Percentiles rank a stretch among this genome's conserved stretches.
Conservation (phyloP, 208 protist species). For the Trypanosoma platydactyli region DNA sequence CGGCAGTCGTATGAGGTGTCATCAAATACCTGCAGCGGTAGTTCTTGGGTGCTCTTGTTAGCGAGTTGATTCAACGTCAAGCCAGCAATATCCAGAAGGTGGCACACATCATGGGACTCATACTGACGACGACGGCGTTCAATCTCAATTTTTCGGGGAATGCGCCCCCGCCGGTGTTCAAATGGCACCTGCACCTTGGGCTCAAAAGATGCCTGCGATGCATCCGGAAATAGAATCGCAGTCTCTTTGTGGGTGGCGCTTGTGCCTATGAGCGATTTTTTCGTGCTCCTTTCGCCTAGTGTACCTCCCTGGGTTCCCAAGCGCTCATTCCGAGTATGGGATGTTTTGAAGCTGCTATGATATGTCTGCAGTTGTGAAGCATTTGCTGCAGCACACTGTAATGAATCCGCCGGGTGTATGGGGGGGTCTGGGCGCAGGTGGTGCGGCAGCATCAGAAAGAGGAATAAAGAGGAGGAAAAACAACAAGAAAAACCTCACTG, state of each 20-base stretch:
- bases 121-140: conserved; percentile 93
- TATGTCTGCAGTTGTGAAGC: background rate
- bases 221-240: conserved; percentile 71
- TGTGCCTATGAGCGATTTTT: conserved; percentile 30
- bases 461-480: background rate
- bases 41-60: conserved; percentile 49
- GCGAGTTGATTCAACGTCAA: conserved; percentile 68
- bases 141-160: conserved; percentile 95
- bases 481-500: background rate
- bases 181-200: conserved; percentile 97
- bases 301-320: conserved; percentile 11
- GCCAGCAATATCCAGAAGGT: conserved; percentile 79
- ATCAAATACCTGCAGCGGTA: conserved; percentile 95
- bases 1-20: conserved; percentile 95
- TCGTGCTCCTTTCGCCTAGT: background rate
- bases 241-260: conserved; percentile 89
- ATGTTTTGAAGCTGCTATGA: background rate
- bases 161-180: conserved; percentile 77
- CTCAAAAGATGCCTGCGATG: conserved; percentile 81
- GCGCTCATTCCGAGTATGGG: background rate
- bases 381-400: background rate
- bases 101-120: conserved; percentile 74
- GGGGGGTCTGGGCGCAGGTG: conserved; percentile 24
- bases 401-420: background rate
- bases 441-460: conserved; percentile 24